Percentiles rank a stretch among this genome's conserved stretches.
Conservation (phyloP, 805 yeast species). For the Barnettozyma vustinii region DNA sequence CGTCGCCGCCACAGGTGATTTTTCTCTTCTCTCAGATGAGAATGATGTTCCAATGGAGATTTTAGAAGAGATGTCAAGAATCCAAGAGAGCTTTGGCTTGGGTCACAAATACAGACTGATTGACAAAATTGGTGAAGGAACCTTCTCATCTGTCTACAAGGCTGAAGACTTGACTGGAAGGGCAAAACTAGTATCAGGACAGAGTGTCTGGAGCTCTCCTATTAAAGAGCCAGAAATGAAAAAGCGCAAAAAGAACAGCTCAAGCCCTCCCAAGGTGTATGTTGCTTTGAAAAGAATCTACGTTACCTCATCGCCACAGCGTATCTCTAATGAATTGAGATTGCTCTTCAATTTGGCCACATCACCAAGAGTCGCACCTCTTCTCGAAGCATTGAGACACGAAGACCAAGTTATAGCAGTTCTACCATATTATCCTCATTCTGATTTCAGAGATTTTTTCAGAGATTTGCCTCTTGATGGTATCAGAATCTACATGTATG, state of each 20-base stretch:
- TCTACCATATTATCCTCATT: conserved; percentile 84
- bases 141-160: conserved; percentile 81
- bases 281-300: conserved; percentile 93
- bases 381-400: conserved; percentile 79
- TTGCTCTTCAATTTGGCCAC: conserved; percentile 66
- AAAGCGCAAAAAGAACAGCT: conserved; percentile 31
- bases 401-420: conserved; percentile 94
- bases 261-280: conserved; percentile 18
- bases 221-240: conserved; percentile 21
- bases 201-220: conserved; percentile 28
- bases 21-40: conserved; percentile 29
- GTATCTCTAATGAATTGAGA: conserved; percentile 85
- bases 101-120: conserved; percentile 28
- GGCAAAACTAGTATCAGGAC: conserved; percentile 31
- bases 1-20: conserved; percentile 10
- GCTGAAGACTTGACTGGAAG: conserved; percentile 46
- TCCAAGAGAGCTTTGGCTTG: conserved; percentile 50
- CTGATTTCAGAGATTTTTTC: conserved; percentile 84
- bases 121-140: conserved; percentile 72
- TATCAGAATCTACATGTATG: conserved; percentile 73
- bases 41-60: conserved; percentile 45
- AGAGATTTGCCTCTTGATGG: conserved; percentile 76
- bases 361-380: conserved; percentile 74
- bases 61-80: conserved; percentile 50
- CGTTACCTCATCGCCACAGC: conserved; percentile 89